Evolutionary conservation across 495 filamentous ascomycete genomes (phyloP), one percentile per base, ranked within the genome.

Genomic region (Ascobolus immersus): DNA sequence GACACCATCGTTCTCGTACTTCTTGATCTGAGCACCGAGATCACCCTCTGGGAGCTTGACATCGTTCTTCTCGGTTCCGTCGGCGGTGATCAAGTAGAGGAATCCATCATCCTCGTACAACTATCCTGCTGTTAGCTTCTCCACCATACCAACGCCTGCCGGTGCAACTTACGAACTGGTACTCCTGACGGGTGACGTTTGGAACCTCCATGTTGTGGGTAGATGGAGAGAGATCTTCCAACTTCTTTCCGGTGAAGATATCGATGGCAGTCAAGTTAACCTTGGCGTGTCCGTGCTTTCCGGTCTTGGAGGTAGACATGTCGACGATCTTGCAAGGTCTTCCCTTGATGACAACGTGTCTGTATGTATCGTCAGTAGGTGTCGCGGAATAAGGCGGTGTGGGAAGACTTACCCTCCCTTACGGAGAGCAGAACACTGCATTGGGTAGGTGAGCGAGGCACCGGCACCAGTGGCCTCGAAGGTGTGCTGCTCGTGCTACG

Each of bases 121-220:
- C 25, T 27, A 22, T 14, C 25, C 4, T 13, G n/a, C 12, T 2
- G 13, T 0, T n/a, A n/a, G n/a, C n/a, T n/a, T n/a, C n/a, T n/a
- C n/a, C n/a, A n/a, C 15, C 14, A 15, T 26, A 22, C 36, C 18
- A 42, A 35, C 17, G 3, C 13, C 8, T 37, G 2, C 24, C 10
- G 22, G 17, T 12, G 14, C 21, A 25, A 68, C 80, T 66, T 55
- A 91, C 82, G 36, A 96, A 74, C 60, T 78, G 73, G 64, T 81
- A 93, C 58, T 92, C 82, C 55, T 65, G 67, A 53, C 77, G 79
- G 52, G 49, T 56, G 58, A 94, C 84, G 56, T 78, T 69, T 55
- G 86, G 86, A 44, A 99, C 86, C 52, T 99, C 79, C 86, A 99
- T 99, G 69, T 94, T 94, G 72, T 99, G 86, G 69, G 86, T 99